These are phyloP conservation scores for Aspergillus pseudoterreus DNA, from an alignment of 2,329 filamentous ascomycete species.

Conservation along the genomic window DNA sequence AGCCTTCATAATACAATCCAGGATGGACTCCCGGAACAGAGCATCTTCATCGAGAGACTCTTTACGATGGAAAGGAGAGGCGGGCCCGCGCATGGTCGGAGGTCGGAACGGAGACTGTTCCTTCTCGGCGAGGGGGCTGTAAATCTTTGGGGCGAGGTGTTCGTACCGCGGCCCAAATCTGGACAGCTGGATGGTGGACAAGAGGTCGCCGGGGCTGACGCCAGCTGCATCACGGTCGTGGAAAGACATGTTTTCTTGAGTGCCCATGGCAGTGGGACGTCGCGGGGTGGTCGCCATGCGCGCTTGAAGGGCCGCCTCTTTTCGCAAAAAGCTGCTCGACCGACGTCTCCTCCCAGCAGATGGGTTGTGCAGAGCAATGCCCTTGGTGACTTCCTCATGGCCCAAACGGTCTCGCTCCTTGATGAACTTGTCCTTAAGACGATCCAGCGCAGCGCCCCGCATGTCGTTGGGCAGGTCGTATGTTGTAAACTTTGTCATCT, in stretches of 20 bases:
- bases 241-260: constrained; percentile 15
- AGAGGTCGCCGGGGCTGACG: constrained; percentile 70
- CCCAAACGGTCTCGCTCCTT: constrained; percentile 78
- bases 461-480: constrained; percentile 90
- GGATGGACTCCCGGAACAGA: constrained; percentile 80
- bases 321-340: constrained; percentile 70
- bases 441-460: constrained; percentile 73
- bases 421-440: constrained; percentile 89
- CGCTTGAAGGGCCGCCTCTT: constrained; percentile 73
- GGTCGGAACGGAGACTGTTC: constrained; percentile 37
- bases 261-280: constrained; percentile 17
- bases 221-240: constrained; percentile 38
- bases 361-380: constrained; percentile 89
- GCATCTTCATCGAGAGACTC: constrained; percentile 85
- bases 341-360: constrained; percentile 62
- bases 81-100: constrained; percentile 21
- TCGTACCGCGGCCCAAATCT: constrained; percentile 55
- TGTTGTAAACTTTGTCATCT: constrained; percentile 88
- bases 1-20: constrained; percentile 94
- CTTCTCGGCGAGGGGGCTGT: constrained; percentile 43
- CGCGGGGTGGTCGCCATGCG: constrained; percentile 47
- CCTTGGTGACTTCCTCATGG: constrained; percentile 79
- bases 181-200: constrained; percentile 72
- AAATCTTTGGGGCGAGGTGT: constrained; percentile 28
- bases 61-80: constrained; percentile 58